These are phyloP conservation scores for Tulasnella sp. DNA, from an alignment of 768 basidiomycete species.

Conservation along the genomic window DNA sequence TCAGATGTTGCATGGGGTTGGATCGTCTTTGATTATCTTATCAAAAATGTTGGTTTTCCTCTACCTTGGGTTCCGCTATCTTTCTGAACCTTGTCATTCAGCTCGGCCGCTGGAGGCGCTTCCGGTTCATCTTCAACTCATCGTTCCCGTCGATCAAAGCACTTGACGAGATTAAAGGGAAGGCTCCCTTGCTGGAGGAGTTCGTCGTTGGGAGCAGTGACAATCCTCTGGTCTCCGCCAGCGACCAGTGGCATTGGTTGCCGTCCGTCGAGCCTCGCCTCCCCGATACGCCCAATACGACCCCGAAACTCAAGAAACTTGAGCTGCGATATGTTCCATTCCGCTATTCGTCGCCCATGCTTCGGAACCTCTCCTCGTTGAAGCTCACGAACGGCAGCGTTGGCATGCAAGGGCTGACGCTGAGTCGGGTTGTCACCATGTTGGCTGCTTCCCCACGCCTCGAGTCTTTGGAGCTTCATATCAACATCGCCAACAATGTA, in stretches of 20 bases:
- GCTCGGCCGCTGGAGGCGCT: slow-evolving; percentile 73
- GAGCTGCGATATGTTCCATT: slow-evolving; percentile 12
- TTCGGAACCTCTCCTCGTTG: slow-evolving; percentile 5
- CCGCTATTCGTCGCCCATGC: slow-evolving; percentile 7
- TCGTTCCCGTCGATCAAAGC: slow-evolving; percentile 64
- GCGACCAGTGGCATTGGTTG: slow-evolving; percentile 27
- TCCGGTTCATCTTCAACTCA: slow-evolving; percentile 68
- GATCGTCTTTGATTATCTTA: slow-evolving; percentile 66
- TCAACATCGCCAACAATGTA: slow-evolving; percentile 49
- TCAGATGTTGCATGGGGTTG: slow-evolving; percentile 65
- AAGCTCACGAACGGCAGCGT: slow-evolving; percentile 35
- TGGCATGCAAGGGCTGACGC: slow-evolving; percentile 46
- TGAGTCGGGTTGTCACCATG: slow-evolving; percentile 61
- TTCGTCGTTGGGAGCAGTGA: slow-evolving; percentile 43
- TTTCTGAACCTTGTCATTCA: slow-evolving; percentile 25
- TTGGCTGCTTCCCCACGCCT: slow-evolving; percentile 46
- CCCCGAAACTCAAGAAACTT: slow-evolving; percentile 9
- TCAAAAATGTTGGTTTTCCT: slow-evolving; percentile 28
- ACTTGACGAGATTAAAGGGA: slow-evolving; percentile 63
- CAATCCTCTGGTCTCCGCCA: neutral
- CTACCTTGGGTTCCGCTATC: neutral
- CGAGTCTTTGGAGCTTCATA: slow-evolving; percentile 46
- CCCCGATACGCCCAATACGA: neutral
- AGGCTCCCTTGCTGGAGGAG: slow-evolving; percentile 60
- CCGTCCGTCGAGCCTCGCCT: slow-evolving; percentile 36